Percentiles rank a stretch among this genome's conserved stretches.
These are phyloP conservation scores for Earliella scabrosa DNA, from an alignment of 1,284 basidiomycete genomes.

Conservation along the genomic window DNA sequence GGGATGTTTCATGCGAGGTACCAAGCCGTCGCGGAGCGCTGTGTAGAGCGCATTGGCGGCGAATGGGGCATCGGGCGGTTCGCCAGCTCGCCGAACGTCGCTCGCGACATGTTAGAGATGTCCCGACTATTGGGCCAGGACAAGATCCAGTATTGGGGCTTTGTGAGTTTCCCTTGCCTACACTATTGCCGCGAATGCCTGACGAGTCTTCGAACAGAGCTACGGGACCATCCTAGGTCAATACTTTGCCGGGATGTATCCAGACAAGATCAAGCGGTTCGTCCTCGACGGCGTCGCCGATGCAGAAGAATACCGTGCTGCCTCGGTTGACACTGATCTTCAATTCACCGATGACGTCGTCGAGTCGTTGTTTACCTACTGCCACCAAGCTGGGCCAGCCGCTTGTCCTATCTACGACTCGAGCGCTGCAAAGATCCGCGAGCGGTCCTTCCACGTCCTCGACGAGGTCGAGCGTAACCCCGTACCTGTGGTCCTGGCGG, in stretches of 20 bases:
- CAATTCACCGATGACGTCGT: slow-evolving; percentile 30
- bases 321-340: slow-evolving; percentile 27
- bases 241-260: slow-evolving; percentile 50
- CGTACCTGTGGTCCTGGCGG: slow-evolving; percentile 25
- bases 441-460: slow-evolving; percentile 31
- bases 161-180: slow-evolving; percentile 38
- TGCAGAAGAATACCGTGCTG: slow-evolving; percentile 29
- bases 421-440: slow-evolving; percentile 26
- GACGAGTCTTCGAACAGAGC: slow-evolving; percentile 21
- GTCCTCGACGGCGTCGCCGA: slow-evolving; percentile 36
- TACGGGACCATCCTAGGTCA: slow-evolving; percentile 51
- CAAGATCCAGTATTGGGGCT: slow-evolving; percentile 56
- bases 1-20: slow-evolving; percentile 6
- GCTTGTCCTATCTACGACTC: slow-evolving; percentile 43
- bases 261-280: slow-evolving; percentile 41
- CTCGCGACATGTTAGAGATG: slow-evolving; percentile 54
- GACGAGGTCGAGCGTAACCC: slow-evolving; percentile 37
- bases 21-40: slow-evolving; percentile 7
- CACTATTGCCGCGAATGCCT: too few relatives aligned
- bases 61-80: slow-evolving; percentile 37
- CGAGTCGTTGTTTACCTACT: slow-evolving; percentile 40
- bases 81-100: slow-evolving; percentile 49
- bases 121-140: slow-evolving; percentile 45
- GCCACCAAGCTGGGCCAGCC: slow-evolving; percentile 40
- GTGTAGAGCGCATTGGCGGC: slow-evolving; percentile 23